Evolutionary conservation across 768 basidiomycete genomes (phyloP), one percentile per base, ranked within the genome.

Genomic region (Leccinum ochraceum): DNA sequence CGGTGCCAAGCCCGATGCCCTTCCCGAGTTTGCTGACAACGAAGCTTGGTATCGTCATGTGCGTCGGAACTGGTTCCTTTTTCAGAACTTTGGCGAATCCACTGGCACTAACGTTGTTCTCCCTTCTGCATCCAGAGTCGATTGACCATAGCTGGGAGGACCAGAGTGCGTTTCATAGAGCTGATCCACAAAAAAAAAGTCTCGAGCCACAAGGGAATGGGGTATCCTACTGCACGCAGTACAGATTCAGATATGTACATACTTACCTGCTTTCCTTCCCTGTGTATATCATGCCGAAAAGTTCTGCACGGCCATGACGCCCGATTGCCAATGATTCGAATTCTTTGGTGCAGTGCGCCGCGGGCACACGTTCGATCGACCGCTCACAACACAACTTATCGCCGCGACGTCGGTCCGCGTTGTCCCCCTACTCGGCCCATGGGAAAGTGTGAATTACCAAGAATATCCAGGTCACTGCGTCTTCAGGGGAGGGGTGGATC

Each of bases 1-100:
- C n/a, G n/a, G 70, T 3, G 76, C 68, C 48, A 62, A 68, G 20
- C 17, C 71, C 2, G 67, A 63, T 4, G 71, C 74, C 14, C 58
- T 80, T 58, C 79, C 79, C 6, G 59, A 68, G 14, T 69, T 79
- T 58, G 60, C 71, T 26, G 71, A 72, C 46, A 65, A 76, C 24
- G 76, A 76, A 57, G 71, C 63, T 52, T 76, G 76, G 75, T 77
- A 77, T 54, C 66, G 67, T 36, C 66, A 74, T 56, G 76, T 78
- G 50, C 36, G 65, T 61, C 20, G 20, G 37, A 36, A 4, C 11
- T 8, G n/a, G 52, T 11, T 26, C 3, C 46, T 52, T 2, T 26
- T 26, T 59, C 2, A 22, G 17, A 26, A 26, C 39, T 58, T 0
- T 26, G n/a, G 16, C 16, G 16, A 39, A 39, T 39, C 7, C 16